phyloP scores from a whole-genome alignment of 192 early-diverging fungal genomes.

The Coemansia sp. region DNA sequence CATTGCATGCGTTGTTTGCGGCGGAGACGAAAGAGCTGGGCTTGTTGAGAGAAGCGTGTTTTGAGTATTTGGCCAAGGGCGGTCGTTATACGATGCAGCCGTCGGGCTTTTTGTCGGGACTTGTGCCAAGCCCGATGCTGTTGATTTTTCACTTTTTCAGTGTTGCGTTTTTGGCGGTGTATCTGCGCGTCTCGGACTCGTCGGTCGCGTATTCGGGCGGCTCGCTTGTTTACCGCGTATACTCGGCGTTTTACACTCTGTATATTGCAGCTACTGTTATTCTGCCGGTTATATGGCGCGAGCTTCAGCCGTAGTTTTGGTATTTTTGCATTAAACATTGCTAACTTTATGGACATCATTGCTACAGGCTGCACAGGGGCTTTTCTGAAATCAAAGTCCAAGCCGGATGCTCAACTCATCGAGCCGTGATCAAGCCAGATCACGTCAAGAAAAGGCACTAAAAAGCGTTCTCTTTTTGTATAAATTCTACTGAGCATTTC shows the following conservation, averaged over 20 bases:
- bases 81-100: conserved; percentile 78
- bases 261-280: conserved; percentile 55
- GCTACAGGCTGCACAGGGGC: too few relatives aligned
- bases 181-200: conserved; percentile 17
- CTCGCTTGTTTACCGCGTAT: conserved; percentile 13
- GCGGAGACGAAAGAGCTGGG: conserved; percentile 66
- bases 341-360: too few relatives aligned
- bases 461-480: background rate
- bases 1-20: conserved; percentile 88
- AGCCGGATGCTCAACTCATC: too few relatives aligned
- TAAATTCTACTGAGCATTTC: background rate
- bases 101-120: conserved; percentile 80
- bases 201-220: conserved; percentile 29
- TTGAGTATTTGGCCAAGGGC: conserved; percentile 84
- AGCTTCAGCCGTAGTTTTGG: conserved; percentile 30
- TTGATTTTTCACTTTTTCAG: conserved; percentile 90
- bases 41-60: conserved; percentile 79
- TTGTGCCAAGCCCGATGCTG: conserved; percentile 69
- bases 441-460: too few relatives aligned
- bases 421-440: too few relatives aligned
- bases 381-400: too few relatives aligned
- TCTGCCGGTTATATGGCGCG: conserved; percentile 46
- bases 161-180: conserved; percentile 64
- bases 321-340: too few relatives aligned
- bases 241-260: conserved; percentile 52